Percentiles rank a stretch among this genome's conserved stretches.
phyloP scores from a whole-genome alignment of 208 protist genomes.

The Trypanosoma cruzi region DNA sequence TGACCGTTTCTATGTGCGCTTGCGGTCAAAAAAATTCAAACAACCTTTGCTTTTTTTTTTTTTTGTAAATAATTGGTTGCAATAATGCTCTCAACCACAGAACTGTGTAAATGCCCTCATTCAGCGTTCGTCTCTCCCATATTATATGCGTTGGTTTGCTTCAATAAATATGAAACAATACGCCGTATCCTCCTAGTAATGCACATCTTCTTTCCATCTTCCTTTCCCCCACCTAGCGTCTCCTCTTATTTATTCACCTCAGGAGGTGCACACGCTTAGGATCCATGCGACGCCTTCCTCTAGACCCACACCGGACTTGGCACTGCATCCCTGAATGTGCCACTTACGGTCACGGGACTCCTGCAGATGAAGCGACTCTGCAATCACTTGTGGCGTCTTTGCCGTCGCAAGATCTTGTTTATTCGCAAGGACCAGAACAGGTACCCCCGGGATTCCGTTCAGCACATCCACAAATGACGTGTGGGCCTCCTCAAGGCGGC shows the following conservation, averaged over 20 bases:
- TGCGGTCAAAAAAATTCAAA: no score
- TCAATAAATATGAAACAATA: not conserved
- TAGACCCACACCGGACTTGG: constrained; percentile 93
- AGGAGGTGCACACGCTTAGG: constrained; percentile 56
- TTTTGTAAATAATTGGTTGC: no score
- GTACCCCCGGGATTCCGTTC: constrained; percentile 94
- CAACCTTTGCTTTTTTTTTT: no score
- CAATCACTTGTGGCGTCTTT: constrained; percentile 73
- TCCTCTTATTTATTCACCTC: not conserved
- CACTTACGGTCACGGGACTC: constrained; percentile 94
- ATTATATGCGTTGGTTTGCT: not conserved
- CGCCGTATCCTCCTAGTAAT: not conserved
- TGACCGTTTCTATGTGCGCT: no score
- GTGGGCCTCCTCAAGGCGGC: constrained; percentile 91
- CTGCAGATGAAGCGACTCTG: constrained; percentile 79
- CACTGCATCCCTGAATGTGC: constrained; percentile 97
- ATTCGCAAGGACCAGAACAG: constrained; percentile 99
- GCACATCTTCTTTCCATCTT: not conserved
- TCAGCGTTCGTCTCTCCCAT: not conserved
- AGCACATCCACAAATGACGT: constrained; percentile 95
- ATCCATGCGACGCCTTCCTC: constrained; percentile 95
- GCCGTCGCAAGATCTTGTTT: constrained; percentile 99
- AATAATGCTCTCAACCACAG: not conserved
- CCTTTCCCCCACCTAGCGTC: no score
- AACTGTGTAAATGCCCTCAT: not conserved